These are phyloP conservation scores for Candida odintsovae DNA, from an alignment of 805 yeast species.

Conservation along the genomic window DNA sequence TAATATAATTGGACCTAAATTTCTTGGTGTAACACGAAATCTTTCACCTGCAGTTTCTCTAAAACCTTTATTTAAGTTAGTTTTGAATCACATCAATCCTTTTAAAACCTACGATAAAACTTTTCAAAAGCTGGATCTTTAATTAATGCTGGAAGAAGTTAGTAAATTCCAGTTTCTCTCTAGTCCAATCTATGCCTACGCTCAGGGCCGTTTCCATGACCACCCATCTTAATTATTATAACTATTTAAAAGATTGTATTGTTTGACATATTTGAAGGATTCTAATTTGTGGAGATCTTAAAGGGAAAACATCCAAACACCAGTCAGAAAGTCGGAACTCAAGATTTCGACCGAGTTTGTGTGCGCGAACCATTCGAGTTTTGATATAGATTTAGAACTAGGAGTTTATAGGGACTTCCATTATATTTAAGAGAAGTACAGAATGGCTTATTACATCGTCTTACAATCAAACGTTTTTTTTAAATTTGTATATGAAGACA, in stretches of 20 bases:
- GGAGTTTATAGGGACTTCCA: too few species aligned
- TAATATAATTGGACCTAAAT: conserved; percentile 13
- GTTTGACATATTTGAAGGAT: not conserved
- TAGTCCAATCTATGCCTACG: conserved; percentile 2
- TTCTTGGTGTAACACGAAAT: conserved; percentile 20
- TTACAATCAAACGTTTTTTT: not conserved
- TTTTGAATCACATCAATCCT: not conserved
- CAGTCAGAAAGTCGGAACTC: too few species aligned
- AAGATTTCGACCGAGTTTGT: too few species aligned
- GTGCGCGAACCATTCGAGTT: too few species aligned
- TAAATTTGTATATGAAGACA: not conserved
- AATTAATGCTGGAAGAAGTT: conserved; percentile 13
- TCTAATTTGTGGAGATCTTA: not conserved
- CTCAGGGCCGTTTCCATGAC: conserved; percentile 11
- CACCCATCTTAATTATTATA: conserved; percentile 2
- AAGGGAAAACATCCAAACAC: too few species aligned
- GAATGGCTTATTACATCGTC: too few species aligned
- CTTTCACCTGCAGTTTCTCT: conserved; percentile 20
- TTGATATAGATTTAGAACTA: too few species aligned
- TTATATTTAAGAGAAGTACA: too few species aligned
- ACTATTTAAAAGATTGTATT: not conserved
- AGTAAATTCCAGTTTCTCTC: too few species aligned
- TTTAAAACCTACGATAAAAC: conserved; percentile 18
- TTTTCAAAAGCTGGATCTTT: conserved; percentile 22
- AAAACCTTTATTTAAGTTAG: conserved; percentile 10